Base-by-base conservation (phyloP, 2,329 filamentous ascomycete species). In the Ophiostoma populinum region DNA sequence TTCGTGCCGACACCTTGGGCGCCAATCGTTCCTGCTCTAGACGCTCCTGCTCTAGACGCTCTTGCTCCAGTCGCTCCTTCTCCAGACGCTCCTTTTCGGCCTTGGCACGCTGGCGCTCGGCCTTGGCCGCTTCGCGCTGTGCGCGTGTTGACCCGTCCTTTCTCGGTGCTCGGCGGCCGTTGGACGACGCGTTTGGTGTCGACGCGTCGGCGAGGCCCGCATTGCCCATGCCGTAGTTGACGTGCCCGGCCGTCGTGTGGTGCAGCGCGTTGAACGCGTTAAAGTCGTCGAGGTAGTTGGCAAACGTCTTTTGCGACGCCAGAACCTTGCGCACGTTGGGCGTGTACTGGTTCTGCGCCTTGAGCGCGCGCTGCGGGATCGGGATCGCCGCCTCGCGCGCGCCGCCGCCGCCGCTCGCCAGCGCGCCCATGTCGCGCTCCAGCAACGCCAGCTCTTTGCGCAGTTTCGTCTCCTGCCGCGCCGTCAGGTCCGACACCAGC, bases 391-490 rank as follows among this genome's bases (percentile, higher is more conserved):
- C 70, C 44, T 87, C 80, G 40, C 67, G 63, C 2, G 28, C 37
- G 1, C 40, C 31, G 10, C 24, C 33, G 5, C 24, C 36, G 12
- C 32, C 33, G n/a, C 17, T 26, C 1, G 22, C 39, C 0, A 24
- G 32, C 47, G 24, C 26, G 48, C 76, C 67, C 43, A 78, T 81
- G 51, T 95, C 90, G 35, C 74, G 71, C 49, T 92, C 81, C 24
- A 98, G 65, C 26, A 80, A 76, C 41, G 81, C 76, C 31, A 95
- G 68, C 47, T 90, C 81, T 45, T 83, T 79, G 37, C 80, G 65
- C 34, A 86, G 69, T 45, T 83, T 86, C 28, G 77, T 75, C 49
- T 87, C 79, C 53, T 92, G 81, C 36, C 83, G 68, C n/a, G 80
- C 80, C 21, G 73, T 77, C 31, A 83, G 65, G 46, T 92, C 80